These are phyloP conservation scores for Funneliformis geosporum DNA, from an alignment of 192 early-diverging fungal species.

Conservation along the genomic window DNA sequence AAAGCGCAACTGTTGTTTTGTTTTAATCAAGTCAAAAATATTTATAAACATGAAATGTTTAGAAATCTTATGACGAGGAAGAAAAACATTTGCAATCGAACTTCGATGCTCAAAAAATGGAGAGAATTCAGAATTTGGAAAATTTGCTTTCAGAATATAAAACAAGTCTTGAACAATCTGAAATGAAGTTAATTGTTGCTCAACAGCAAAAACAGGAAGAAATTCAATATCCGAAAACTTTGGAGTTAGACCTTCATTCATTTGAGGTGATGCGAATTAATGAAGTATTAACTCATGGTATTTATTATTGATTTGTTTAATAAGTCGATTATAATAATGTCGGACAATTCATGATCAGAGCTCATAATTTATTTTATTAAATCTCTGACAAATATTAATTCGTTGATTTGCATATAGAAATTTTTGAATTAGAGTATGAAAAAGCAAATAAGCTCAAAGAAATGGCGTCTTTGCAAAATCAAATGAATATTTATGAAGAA, in stretches of 20 bases:
- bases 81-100: not conserved
- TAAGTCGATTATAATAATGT: too few relatives aligned
- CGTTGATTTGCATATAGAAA: not conserved
- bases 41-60: not conserved
- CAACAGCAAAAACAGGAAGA: slow-evolving; percentile 16
- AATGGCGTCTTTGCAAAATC: not conserved
- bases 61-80: slow-evolving; percentile 2
- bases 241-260: not conserved
- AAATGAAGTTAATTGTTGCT: not conserved
- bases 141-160: slow-evolving; percentile 6
- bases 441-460: slow-evolving; percentile 5
- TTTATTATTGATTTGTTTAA: not conserved
- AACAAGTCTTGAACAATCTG: not conserved
- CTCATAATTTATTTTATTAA: too few relatives aligned
- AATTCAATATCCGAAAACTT: not conserved
- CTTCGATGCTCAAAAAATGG: not conserved
- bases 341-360: too few relatives aligned
- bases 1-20: not conserved
- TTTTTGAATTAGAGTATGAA: not conserved
- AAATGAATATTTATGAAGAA: slow-evolving; percentile 7
- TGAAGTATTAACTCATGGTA: not conserved
- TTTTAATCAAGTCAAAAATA: not conserved
- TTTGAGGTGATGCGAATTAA: not conserved
- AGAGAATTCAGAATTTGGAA: slow-evolving; percentile 11
- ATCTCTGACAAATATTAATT: not conserved